Evolutionary conservation across 768 basidiomycete genomes (phyloP).

Genomic region (Suillus decipiens): DNA sequence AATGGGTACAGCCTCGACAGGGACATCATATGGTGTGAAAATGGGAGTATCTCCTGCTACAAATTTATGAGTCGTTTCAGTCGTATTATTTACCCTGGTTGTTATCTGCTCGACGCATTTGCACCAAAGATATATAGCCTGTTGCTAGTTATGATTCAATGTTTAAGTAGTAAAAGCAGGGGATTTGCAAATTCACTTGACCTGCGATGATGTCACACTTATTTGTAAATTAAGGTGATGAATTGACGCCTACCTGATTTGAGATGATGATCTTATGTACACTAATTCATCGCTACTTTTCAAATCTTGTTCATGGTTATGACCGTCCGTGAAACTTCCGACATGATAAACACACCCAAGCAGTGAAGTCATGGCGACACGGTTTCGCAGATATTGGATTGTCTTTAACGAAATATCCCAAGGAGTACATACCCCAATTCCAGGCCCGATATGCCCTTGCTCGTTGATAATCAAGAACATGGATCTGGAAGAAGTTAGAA

Average conservation of each 20-base stretch:
- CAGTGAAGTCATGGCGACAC: constrained; percentile 16
- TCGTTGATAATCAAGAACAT: constrained; percentile 16
- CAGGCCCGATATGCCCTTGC: constrained; percentile 31
- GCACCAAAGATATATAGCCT: constrained; percentile 22
- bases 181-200: constrained; percentile 31
- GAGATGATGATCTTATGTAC: too few species aligned
- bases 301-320: constrained; percentile 20
- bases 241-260: neutral
- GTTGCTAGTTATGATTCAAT: too few species aligned
- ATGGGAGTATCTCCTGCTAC: constrained; percentile 27
- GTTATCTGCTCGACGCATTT: constrained; percentile 26
- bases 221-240: constrained; percentile 24
- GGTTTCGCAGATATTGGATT: constrained; percentile 42
- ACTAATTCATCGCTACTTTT: too few species aligned
- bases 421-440: constrained; percentile 29
- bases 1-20: constrained; percentile 35
- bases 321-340: constrained; percentile 23
- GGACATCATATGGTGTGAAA: constrained; percentile 38
- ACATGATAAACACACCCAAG: constrained; percentile 18
- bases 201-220: constrained; percentile 39
- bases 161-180: neutral
- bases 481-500: neutral
- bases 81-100: constrained; percentile 28
- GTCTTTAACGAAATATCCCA: constrained; percentile 41
- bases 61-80: constrained; percentile 14